Conservation (phyloP, 176 grass and related monocot genomes). For the Lolium rigidum region DNA sequence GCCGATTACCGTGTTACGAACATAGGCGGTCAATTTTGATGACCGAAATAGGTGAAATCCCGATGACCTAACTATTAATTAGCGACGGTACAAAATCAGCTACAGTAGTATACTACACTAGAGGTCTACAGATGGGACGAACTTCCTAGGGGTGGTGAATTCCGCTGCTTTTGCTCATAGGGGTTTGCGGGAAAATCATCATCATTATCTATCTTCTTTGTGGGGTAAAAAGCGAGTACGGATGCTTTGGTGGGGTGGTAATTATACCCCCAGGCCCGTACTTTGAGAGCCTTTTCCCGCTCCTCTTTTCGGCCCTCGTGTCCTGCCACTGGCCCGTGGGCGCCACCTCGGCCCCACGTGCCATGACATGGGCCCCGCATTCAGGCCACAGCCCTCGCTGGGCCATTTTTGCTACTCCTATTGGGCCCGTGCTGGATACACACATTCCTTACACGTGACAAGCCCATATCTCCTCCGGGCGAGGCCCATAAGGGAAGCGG, state of each 20-base stretch:
- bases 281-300: constrained; percentile 59
- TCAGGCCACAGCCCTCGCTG: neutral
- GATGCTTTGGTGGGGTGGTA: neutral
- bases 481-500: neutral
- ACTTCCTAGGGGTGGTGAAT: neutral
- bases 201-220: neutral
- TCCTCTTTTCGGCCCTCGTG: constrained; percentile 7
- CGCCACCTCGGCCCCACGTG: neutral
- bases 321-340: neutral
- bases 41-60: too few species aligned
- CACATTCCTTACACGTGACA: too few species aligned
- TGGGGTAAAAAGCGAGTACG: constrained; percentile 31
- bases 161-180: neutral
- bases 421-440: neutral
- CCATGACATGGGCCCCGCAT: neutral
- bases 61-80: too few species aligned
- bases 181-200: neutral
- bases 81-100: too few species aligned
- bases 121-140: neutral
- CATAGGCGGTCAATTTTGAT: too few species aligned
- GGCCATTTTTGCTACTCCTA: neutral
- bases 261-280: constrained; percentile 53
- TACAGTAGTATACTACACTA: neutral
- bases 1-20: too few species aligned
- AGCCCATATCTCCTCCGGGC: neutral